phyloP scores from a whole-genome alignment of 805 yeast genomes.

The Spathaspora gorwiae region DNA sequence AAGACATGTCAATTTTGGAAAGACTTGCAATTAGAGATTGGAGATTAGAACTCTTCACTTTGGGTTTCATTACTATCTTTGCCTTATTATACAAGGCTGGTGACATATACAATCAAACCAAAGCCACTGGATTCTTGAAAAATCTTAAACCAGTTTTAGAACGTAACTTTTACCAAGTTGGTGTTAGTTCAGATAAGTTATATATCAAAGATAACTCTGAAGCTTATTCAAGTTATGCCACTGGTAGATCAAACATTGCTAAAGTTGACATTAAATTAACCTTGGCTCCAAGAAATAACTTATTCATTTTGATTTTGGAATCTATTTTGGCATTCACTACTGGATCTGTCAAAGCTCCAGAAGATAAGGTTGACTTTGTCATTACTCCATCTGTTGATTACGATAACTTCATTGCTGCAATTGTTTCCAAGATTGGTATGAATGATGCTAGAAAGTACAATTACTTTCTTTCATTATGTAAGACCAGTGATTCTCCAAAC shows the following conservation, averaged over 20 bases:
- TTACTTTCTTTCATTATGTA: slow-evolving; percentile 81
- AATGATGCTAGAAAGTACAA: slow-evolving; percentile 66
- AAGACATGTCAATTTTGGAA: slow-evolving; percentile 51
- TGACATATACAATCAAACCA: slow-evolving; percentile 47
- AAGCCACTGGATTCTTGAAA: slow-evolving; percentile 51
- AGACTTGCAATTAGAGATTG: slow-evolving; percentile 67
- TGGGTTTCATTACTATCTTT: slow-evolving; percentile 48
- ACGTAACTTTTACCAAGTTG: slow-evolving; percentile 75
- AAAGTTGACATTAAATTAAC: slow-evolving; percentile 56
- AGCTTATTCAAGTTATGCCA: slow-evolving; percentile 67
- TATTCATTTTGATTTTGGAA: slow-evolving; percentile 65
- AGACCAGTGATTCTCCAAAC: slow-evolving; percentile 64
- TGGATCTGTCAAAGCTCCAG: slow-evolving; percentile 49
- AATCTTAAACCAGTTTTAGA: slow-evolving; percentile 50
- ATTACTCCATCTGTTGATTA: slow-evolving; percentile 52
- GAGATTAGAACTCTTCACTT: slow-evolving; percentile 63
- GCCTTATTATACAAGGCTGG: slow-evolving; percentile 56
- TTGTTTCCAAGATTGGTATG: slow-evolving; percentile 85
- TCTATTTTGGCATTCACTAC: slow-evolving; percentile 52
- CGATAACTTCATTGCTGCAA: slow-evolving; percentile 74
- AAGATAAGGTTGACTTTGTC: slow-evolving; percentile 57
- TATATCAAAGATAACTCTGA: slow-evolving; percentile 61
- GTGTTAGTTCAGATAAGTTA: slow-evolving; percentile 44
- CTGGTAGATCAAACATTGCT: slow-evolving; percentile 80
- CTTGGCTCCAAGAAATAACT: slow-evolving; percentile 76